Percentiles rank a stretch among this genome's conserved stretches.
Conservation (phyloP, 2,329 filamentous ascomycete genomes). For the Diaporthe sp. region DNA sequence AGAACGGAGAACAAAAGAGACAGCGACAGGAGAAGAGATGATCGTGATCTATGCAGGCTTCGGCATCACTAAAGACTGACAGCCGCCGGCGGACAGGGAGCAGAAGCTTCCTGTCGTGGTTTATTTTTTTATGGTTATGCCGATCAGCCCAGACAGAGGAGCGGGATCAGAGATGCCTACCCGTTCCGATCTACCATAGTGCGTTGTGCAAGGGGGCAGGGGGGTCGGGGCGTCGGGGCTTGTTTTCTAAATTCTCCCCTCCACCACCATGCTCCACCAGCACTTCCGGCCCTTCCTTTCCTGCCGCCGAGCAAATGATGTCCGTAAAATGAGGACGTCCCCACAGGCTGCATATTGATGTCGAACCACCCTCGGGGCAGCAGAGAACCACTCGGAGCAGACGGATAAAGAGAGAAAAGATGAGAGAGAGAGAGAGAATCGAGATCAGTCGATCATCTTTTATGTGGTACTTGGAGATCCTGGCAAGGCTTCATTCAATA, state of each 20-base stretch:
- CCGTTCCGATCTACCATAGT: constrained; percentile 8
- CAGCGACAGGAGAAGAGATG: background rate
- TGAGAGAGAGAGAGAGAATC: background rate
- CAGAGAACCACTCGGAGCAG: background rate
- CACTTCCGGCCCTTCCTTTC: background rate
- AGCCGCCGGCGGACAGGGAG: background rate
- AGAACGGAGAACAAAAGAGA: background rate
- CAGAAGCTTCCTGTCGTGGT: background rate
- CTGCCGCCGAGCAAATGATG: background rate
- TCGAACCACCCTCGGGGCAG: background rate
- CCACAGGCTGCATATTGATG: constrained; percentile 1
- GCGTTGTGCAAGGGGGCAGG: background rate
- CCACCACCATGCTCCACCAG: background rate
- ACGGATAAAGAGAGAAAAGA: background rate
- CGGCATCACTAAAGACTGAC: background rate
- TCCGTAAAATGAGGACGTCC: background rate
- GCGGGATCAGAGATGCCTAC: constrained; percentile 15
- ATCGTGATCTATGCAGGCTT: background rate
- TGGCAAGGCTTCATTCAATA: too few species aligned
- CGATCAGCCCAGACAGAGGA: background rate
- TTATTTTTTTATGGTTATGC: background rate
- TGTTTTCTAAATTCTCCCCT: background rate
- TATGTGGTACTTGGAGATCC: background rate
- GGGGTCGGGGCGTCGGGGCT: background rate
- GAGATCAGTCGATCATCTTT: background rate